phyloP scores from a whole-genome alignment of 2,329 filamentous ascomycete species.

The Ceratocystis diversiconidia region DNA sequence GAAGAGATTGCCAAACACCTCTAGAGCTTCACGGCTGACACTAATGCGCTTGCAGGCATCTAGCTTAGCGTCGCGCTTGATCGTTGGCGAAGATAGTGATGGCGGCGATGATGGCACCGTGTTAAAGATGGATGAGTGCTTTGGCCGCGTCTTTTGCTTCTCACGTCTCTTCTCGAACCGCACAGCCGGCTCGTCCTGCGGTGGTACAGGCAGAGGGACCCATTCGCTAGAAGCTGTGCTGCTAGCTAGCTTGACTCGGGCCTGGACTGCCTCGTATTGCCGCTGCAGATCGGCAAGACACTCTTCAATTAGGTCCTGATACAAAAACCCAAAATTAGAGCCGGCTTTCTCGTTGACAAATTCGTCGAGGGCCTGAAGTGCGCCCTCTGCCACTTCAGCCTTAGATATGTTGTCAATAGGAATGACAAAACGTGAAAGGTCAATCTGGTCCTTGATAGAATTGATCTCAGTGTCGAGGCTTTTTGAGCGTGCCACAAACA shows the following conservation, averaged over 20 bases:
- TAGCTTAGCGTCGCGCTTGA: not conserved
- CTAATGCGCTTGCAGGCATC: constrained; percentile 22
- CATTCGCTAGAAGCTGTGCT: constrained; percentile 18
- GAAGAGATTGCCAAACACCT: constrained; percentile 29
- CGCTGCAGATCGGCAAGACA: constrained; percentile 26
- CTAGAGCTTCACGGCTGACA: constrained; percentile 28
- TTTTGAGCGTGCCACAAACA: constrained; percentile 25
- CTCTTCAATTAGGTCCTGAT: constrained; percentile 30
- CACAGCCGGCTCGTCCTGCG: constrained; percentile 20
- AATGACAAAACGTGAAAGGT: constrained; percentile 28
- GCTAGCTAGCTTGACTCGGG: constrained; percentile 20
- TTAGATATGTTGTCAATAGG: constrained; percentile 32
- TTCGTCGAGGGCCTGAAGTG: constrained; percentile 27
- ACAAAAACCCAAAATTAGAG: constrained; percentile 30
- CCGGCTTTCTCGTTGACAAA: constrained; percentile 29
- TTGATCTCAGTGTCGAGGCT: constrained; percentile 28
- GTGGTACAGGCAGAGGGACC: constrained; percentile 18
- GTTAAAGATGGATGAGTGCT: constrained; percentile 26
- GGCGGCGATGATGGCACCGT: constrained; percentile 18
- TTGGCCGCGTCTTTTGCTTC: constrained; percentile 33
- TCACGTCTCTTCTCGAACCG: constrained; percentile 26
- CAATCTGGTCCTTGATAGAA: constrained; percentile 27
- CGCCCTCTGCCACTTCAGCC: constrained; percentile 26
- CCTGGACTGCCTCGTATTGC: constrained; percentile 21
- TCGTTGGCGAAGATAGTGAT: not conserved